Conservation (phyloP, 148 eudicot species). For the Hydrangea macrophylla region DNA sequence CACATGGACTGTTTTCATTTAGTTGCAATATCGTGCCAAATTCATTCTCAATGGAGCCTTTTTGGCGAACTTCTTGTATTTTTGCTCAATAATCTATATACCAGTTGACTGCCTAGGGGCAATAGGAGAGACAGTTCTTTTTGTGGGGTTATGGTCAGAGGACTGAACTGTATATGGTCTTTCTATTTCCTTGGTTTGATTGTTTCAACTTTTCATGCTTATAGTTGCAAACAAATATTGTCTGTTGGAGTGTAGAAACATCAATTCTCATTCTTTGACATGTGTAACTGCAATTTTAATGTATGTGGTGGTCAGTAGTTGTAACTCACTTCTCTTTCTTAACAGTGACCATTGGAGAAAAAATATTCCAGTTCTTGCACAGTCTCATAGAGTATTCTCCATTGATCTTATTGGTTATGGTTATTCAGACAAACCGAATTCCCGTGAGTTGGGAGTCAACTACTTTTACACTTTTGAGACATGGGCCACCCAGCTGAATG, state of each 20-base stretch:
- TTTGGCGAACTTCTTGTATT: not conserved
- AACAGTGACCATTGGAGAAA: conserved; percentile 98
- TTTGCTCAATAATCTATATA: too few species aligned
- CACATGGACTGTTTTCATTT: not conserved
- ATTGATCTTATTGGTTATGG: conserved; percentile 98
- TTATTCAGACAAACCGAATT: conserved; percentile 95
- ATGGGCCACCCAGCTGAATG: conserved; percentile 92
- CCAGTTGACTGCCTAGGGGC: too few species aligned
- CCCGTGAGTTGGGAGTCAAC: conserved; percentile 53
- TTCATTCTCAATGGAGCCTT: not conserved
- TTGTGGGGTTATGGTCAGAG: not conserved
- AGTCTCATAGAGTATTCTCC: conserved; percentile 72
- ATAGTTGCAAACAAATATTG: too few species aligned
- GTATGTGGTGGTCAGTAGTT: not conserved
- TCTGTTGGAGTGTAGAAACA: not conserved
- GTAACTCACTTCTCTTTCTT: conserved; percentile 6
- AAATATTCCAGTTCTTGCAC: conserved; percentile 73
- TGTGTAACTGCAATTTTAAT: not conserved
- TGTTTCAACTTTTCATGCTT: not conserved
- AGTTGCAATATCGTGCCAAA: not conserved
- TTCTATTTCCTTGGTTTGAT: not conserved
- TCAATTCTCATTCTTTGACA: not conserved
- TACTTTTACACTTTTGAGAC: conserved; percentile 86
- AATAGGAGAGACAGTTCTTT: not conserved
- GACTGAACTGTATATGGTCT: too few species aligned